Percentiles rank a stretch among this genome's conserved stretches.
phyloP scores from a whole-genome alignment of 2,329 filamentous ascomycete genomes.

The Calonectria crousiana region DNA sequence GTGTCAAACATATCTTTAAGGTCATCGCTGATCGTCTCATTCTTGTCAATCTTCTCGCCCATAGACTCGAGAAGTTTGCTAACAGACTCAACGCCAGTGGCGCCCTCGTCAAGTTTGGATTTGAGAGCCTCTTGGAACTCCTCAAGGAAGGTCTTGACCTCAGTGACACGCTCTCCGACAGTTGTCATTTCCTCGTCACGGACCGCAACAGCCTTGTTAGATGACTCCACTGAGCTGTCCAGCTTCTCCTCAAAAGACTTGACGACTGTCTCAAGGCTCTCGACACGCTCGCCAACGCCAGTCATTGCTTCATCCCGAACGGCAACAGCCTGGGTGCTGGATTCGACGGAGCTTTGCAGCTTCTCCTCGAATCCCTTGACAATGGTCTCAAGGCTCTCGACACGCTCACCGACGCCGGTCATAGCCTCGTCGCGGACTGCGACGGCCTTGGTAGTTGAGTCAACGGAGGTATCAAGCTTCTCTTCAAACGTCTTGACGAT shows the following conservation, averaged over 20 bases:
- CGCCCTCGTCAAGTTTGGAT: slow-evolving; percentile 81
- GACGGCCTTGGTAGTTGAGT: slow-evolving; percentile 81
- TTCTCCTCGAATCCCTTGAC: slow-evolving; percentile 80
- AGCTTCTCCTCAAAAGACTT: slow-evolving; percentile 78
- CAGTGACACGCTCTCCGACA: slow-evolving; percentile 81
- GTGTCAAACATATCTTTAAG: slow-evolving; percentile 79
- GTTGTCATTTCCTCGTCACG: slow-evolving; percentile 86
- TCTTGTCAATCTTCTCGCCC: slow-evolving; percentile 71
- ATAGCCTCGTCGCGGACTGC: slow-evolving; percentile 89
- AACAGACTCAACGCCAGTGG: slow-evolving; percentile 78
- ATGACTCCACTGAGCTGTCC: slow-evolving; percentile 77
- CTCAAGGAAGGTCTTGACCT: slow-evolving; percentile 81
- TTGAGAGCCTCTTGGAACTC: slow-evolving; percentile 84
- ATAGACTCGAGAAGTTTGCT: slow-evolving; percentile 77
- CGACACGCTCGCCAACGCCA: slow-evolving; percentile 49
- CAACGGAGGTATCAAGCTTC: slow-evolving; percentile 74
- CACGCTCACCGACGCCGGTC: slow-evolving; percentile 58
- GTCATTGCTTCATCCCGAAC: slow-evolving; percentile 87
- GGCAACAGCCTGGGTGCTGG: slow-evolving; percentile 84
- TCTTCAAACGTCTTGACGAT: slow-evolving; percentile 80
- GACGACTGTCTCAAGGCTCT: slow-evolving; percentile 73
- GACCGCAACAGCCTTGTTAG: slow-evolving; percentile 83
- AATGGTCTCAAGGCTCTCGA: slow-evolving; percentile 67
- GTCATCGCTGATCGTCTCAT: slow-evolving; percentile 69
- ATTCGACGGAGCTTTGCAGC: slow-evolving; percentile 75